phyloP scores from a whole-genome alignment of 1,139 yeast species.

The Hyphopichia wangnamkhiaoensis region DNA sequence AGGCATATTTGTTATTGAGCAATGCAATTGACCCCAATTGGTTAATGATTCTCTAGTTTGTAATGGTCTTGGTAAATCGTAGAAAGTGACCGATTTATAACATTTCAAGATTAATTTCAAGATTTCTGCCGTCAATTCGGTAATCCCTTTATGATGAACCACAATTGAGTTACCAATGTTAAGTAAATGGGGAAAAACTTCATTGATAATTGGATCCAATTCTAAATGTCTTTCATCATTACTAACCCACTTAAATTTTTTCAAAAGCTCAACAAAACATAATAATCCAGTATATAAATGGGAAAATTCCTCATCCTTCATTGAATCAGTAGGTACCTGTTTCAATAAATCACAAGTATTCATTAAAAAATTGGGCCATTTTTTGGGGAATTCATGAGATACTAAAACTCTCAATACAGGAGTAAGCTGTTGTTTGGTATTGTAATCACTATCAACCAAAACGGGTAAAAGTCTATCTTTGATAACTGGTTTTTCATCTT shows the following conservation, averaged over 20 bases:
- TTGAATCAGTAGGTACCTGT: conserved; percentile 25
- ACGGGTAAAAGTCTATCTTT: conserved; percentile 58
- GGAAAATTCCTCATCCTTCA: conserved; percentile 47
- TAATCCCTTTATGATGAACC: conserved; percentile 33
- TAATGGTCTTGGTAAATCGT: conserved; percentile 71
- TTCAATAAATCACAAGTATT: conserved; percentile 58
- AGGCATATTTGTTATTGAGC: conserved; percentile 61
- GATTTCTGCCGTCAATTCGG: conserved; percentile 67
- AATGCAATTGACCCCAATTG: conserved; percentile 80
- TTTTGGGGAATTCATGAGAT: conserved; percentile 63
- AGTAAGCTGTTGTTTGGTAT: conserved; percentile 60
- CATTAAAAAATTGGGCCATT: conserved; percentile 71
- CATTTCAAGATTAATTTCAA: conserved; percentile 73
- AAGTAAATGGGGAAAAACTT: conserved; percentile 70
- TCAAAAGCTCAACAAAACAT: conserved; percentile 71
- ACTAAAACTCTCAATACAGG: conserved; percentile 72
- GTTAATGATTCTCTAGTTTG: conserved; percentile 60
- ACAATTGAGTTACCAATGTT: conserved; percentile 63
- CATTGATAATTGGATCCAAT: conserved; percentile 60
- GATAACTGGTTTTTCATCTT: conserved; percentile 72
- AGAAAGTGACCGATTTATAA: conserved; percentile 80
- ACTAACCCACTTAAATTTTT: conserved; percentile 75
- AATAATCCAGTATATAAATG: conserved; percentile 75
- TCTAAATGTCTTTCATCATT: conserved; percentile 56
- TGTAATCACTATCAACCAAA: conserved; percentile 43